Conservation (phyloP, 2,329 filamentous ascomycete genomes). For the Trichoderma endophyticum region DNA sequence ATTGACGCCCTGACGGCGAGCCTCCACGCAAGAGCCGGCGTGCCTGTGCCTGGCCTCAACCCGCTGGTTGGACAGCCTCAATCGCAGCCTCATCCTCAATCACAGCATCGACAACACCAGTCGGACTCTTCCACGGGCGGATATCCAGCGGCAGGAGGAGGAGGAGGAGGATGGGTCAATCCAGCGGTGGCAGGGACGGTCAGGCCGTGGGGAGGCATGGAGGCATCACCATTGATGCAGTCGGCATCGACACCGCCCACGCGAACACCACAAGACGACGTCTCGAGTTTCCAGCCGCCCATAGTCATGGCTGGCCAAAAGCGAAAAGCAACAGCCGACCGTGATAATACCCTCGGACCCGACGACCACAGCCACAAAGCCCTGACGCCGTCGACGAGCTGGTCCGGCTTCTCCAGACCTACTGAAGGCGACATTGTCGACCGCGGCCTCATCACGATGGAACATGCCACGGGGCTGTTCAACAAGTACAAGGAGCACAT, state of each 20-base stretch:
- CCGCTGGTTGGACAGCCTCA: not conserved
- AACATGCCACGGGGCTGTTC: slow-evolving; percentile 54
- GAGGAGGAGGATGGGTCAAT: not conserved
- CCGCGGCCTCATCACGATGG: slow-evolving; percentile 55
- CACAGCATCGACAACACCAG: slow-evolving; percentile 5
- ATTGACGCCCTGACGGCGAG: slow-evolving; percentile 84
- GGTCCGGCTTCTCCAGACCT: slow-evolving; percentile 17
- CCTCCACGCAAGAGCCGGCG: slow-evolving; percentile 55
- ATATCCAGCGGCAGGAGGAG: not conserved
- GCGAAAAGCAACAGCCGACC: slow-evolving; percentile 11
- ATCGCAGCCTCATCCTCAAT: not conserved
- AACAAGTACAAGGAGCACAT: slow-evolving; percentile 58
- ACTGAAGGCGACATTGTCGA: slow-evolving; percentile 53
- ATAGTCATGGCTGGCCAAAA: slow-evolving; percentile 20
- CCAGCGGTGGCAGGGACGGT: not conserved
- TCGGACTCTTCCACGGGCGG: not conserved
- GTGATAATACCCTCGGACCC: not conserved
- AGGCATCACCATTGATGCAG: slow-evolving; percentile 12
- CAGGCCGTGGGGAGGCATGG: slow-evolving; percentile 13
- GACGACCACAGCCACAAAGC: slow-evolving; percentile 8
- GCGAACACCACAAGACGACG: slow-evolving; percentile 5
- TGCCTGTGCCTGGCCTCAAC: not conserved
- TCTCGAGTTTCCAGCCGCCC: slow-evolving; percentile 11
- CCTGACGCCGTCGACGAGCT: slow-evolving; percentile 3
- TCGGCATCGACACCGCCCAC: slow-evolving; percentile 4